Evolutionary conservation across 352 stramenopile species (phyloP).

Genomic region (Pythium monospermum): DNA sequence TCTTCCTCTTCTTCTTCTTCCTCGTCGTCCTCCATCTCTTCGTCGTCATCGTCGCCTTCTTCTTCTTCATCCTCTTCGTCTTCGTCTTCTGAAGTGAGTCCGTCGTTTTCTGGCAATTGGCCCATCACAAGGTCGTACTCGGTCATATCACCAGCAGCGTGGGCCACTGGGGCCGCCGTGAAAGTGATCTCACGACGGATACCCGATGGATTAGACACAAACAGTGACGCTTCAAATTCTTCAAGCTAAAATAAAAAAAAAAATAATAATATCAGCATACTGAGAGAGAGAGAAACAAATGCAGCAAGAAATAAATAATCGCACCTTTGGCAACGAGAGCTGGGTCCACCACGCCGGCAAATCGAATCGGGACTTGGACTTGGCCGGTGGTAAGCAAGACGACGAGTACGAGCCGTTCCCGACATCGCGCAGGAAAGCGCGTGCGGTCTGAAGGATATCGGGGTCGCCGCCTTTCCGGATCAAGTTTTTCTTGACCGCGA

Average conservation of each 20-base stretch:
- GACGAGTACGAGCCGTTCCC: conserved; percentile 54
- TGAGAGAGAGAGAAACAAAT: background rate
- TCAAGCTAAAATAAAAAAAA: conserved; percentile 33
- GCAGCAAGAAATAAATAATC: background rate
- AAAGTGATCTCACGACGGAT: conserved; percentile 60
- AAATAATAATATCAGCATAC: background rate
- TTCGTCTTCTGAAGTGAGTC: conserved; percentile 67
- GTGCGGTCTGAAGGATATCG: conserved; percentile 92
- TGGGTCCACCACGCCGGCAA: conserved; percentile 58
- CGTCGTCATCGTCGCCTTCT: conserved; percentile 33
- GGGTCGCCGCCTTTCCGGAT: conserved; percentile 96
- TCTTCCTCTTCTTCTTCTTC: conserved; percentile 25
- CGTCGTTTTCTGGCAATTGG: conserved; percentile 72
- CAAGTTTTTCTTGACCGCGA: conserved; percentile 91
- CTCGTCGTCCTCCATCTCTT: conserved; percentile 32
- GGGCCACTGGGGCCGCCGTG: conserved; percentile 34
- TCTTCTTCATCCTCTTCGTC: conserved; percentile 36
- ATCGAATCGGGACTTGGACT: conserved; percentile 84
- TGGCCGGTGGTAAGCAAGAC: conserved; percentile 58
- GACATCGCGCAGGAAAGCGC: conserved; percentile 78
- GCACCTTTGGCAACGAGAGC: conserved; percentile 52
- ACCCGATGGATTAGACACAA: conserved; percentile 49
- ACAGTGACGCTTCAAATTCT: conserved; percentile 50
- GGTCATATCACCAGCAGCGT: conserved; percentile 65
- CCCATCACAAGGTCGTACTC: conserved; percentile 83